Base-by-base conservation (phyloP, 176 grass and related monocot species). In the Oryza brachyantha region DNA sequence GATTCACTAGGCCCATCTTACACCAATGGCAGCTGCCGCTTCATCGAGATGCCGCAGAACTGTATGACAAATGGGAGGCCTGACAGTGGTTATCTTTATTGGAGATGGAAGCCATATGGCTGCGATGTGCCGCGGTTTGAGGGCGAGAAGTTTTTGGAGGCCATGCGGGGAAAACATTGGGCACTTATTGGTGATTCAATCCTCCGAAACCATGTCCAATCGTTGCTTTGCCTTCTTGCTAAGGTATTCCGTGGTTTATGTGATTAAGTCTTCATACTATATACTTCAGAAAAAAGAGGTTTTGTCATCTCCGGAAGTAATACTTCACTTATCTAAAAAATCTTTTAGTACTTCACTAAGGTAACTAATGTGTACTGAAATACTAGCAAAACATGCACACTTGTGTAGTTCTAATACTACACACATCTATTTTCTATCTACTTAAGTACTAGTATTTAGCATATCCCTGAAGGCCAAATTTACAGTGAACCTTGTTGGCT, bases 131-230 rank as follows among this genome's bases (percentile, higher is more conserved):
- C 86, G 0, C 38, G 40, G 8, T 99, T 99, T 77, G 83, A 95
- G 9, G 50, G 83, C 12, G 70, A 84, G 75, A 85, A 72, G 50
- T 99, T 99, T 84, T 29, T 99, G 75, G 62, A 91, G 59, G 25
- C n/a, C 40, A 95, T 93, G 88, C 29, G 64, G 40, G 88, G 86
- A 39, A 93, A 85, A 70, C 87, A 85, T 80, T 99, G 90, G 96
- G 96, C 88, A 25, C 75, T 99, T 19, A 80, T 99, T 36, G 96
- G 96, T 27, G 92, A 99, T 78, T 99, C 96, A 19, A 95, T 99
- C 79, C 78, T 99, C 54, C 89, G 96, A 7, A 99, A 99, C 70
- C 96, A 99, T 13, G 80, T 84, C 63, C 92, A 99, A 38, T 99
- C 96, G 46, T 83, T 99, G 71, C 85, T 99, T 69, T 99, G 96